phyloP scores from a whole-genome alignment of 2,329 filamentous ascomycete species.

The Colletotrichum costaricense region DNA sequence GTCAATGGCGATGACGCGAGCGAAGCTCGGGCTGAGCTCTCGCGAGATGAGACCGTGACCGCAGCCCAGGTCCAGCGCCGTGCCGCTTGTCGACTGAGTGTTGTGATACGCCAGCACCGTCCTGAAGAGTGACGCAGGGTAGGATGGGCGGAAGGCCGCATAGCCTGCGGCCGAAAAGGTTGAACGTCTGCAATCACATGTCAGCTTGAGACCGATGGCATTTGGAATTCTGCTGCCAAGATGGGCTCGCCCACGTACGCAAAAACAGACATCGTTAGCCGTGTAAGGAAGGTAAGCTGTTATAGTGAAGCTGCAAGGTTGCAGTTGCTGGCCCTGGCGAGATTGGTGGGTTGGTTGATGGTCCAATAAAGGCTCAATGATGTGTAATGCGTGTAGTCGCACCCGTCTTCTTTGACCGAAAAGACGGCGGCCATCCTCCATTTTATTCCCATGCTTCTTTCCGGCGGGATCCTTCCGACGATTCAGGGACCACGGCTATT shows the following conservation, averaged over 20 bases:
- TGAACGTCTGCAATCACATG: slow-evolving; percentile 55
- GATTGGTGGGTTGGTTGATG: background rate
- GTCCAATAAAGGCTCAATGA: slow-evolving; percentile 6
- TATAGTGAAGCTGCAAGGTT: background rate
- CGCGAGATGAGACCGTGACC: slow-evolving; percentile 70
- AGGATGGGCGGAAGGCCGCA: slow-evolving; percentile 69
- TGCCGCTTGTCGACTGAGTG: slow-evolving; percentile 43
- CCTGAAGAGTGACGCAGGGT: slow-evolving; percentile 65
- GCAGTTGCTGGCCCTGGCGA: background rate
- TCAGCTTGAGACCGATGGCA: background rate
- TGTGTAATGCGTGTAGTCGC: background rate
- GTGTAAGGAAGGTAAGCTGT: background rate
- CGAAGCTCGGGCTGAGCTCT: slow-evolving; percentile 64
- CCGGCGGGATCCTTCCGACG: background rate
- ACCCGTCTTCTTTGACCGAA: background rate
- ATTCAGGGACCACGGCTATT: background rate
- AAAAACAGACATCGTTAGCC: slow-evolving; percentile 58
- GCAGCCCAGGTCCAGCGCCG: slow-evolving; percentile 70
- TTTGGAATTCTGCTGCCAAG: background rate
- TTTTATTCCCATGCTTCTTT: slow-evolving; percentile 5
- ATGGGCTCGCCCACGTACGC: slow-evolving; percentile 48
- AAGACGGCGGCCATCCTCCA: background rate
- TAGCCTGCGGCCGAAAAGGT: slow-evolving; percentile 68
- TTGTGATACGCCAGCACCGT: slow-evolving; percentile 66
- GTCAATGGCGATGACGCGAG: slow-evolving; percentile 63